Evolutionary conservation across 1,284 basidiomycete genomes (phyloP).

Genomic region (Xerocomus nothofagi): DNA sequence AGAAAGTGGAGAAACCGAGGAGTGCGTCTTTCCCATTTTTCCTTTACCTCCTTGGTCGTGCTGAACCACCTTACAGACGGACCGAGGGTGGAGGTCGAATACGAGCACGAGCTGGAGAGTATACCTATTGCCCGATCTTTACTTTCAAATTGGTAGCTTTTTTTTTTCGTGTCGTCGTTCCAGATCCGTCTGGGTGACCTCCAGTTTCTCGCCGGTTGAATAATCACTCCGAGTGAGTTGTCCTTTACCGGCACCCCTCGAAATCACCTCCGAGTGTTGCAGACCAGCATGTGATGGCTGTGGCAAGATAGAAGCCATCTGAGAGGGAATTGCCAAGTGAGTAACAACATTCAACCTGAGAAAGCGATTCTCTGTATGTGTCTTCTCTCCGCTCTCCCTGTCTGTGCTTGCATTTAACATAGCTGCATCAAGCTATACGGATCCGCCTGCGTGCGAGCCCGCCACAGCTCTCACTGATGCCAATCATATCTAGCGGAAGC

Average conservation of each 20-base stretch:
- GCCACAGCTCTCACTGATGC: too few relatives aligned
- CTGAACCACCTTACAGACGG: constrained; percentile 48
- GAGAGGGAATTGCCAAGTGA: not conserved
- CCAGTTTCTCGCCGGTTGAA: not conserved
- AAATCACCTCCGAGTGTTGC: not conserved
- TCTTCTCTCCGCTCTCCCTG: not conserved
- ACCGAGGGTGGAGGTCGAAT: constrained; percentile 90
- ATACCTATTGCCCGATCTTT: constrained; percentile 58
- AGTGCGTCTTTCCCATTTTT: constrained; percentile 41
- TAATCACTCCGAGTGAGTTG: not conserved
- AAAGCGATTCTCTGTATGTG: not conserved
- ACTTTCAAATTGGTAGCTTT: constrained; percentile 58
- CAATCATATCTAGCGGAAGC: too few relatives aligned
- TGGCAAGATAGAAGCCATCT: not conserved
- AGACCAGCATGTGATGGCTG: not conserved
- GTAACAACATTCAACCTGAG: not conserved
- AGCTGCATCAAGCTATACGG: too few relatives aligned
- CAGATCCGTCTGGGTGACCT: not conserved
- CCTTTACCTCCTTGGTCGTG: constrained; percentile 8
- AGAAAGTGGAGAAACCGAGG: constrained; percentile 57
- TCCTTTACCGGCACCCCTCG: not conserved
- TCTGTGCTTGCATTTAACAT: not conserved
- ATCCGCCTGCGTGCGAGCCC: too few relatives aligned
- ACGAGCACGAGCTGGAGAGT: constrained; percentile 87
- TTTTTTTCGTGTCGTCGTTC: not conserved